Evolutionary conservation across 1,284 basidiomycete genomes (phyloP).

Genomic region (Abortiporus biennis): DNA sequence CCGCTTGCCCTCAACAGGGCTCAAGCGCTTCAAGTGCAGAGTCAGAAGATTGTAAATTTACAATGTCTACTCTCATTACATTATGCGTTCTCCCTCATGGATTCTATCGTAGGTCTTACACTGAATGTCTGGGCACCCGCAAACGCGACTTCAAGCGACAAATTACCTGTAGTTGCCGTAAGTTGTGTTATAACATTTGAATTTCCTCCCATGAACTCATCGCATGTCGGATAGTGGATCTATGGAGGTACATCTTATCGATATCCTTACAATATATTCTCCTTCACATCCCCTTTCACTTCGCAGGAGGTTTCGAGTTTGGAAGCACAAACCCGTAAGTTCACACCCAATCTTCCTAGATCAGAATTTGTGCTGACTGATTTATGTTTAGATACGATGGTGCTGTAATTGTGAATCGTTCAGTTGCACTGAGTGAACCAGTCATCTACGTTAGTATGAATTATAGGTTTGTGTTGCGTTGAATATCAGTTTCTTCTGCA

Average conservation of each 20-base stretch:
- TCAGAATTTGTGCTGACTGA: conserved; percentile 5
- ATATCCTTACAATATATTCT: conserved; percentile 10
- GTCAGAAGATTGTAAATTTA: conserved; percentile 41
- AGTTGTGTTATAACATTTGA: conserved; percentile 13
- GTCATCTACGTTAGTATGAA: conserved; percentile 20
- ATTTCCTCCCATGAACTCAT: background rate
- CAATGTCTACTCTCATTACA: background rate
- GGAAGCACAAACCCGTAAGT: conserved; percentile 13
- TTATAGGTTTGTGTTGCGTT: conserved; percentile 4
- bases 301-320: conserved; percentile 24
- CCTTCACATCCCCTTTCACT: background rate
- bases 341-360: background rate
- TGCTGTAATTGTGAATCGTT: conserved; percentile 4
- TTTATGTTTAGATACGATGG: background rate
- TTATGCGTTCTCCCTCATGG: background rate
- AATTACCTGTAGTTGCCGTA: conserved; percentile 50
- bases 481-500: background rate
- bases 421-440: conserved; percentile 15
- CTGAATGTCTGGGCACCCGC: conserved; percentile 48
- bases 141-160: conserved; percentile 26
- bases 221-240: conserved; percentile 37
- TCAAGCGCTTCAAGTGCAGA: conserved; percentile 22
- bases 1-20: conserved; percentile 30
- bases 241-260: conserved; percentile 34
- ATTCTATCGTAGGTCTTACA: conserved; percentile 47